Evolutionary conservation across 1,284 basidiomycete genomes (phyloP), one percentile per base, ranked within the genome.

Genomic region (Hemileia vastatrix): DNA sequence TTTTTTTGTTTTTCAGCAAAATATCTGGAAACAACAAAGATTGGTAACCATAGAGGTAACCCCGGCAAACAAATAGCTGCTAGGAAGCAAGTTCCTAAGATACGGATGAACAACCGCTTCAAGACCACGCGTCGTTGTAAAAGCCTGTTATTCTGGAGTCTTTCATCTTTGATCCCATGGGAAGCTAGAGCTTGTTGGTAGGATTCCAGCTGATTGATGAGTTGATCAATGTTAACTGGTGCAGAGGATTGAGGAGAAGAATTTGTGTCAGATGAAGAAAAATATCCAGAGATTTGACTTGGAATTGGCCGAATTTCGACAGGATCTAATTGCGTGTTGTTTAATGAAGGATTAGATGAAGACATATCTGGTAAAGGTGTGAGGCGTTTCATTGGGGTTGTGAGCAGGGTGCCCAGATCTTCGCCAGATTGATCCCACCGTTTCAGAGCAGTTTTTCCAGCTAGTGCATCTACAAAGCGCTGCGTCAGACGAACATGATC

Each of bases 41-140:
- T 77, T 6, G 87, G 84, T 57, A 85, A 67, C 90, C 90, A 86
- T 65, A 95, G 80, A 55, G 86, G 58, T 63, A 93, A 80, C 50
- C 91, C 87, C n/a, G 90, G 83, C 54, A 90, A 72, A 57, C 88
- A 85, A 71, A 93, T 77, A 40, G 80, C 70, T 72, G 87, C 77
- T 68, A 95, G 81, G 75, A 83, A 79, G 64, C 83, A 66, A 23
- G 84, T 79, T 83, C 86, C 84, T 27, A 77, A 65, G 53, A 86
- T 71, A 57, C 90, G 81, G 63, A 90, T 77, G 59, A 81, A 11
- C 74, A 90, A 80, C 57, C 89, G 80, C 57, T 79, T 80, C 11
- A 86, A 60, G 50, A 89, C 83, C 32, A 78, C 79, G 43, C 69
- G 80, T 47, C 81, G 81, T 56, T 78, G 75, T 61, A 86, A 78